These are phyloP conservation scores for Dissophora ornata DNA, from an alignment of 192 early-diverging fungal genomes.

Conservation along the genomic window DNA sequence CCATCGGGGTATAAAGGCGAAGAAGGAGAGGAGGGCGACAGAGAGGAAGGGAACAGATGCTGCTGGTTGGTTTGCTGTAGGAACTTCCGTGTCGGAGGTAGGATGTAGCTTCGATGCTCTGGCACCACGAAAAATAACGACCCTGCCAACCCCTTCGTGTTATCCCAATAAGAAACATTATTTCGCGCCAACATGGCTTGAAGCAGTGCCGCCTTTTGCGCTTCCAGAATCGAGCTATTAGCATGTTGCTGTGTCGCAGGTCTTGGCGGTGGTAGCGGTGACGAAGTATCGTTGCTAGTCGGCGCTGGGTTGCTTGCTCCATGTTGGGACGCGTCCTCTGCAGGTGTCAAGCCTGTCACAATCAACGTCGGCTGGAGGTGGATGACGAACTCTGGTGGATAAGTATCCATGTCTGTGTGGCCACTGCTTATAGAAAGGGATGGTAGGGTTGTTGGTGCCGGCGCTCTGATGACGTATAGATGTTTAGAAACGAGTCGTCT, in stretches of 20 bases:
- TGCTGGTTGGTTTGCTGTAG: constrained; percentile 38
- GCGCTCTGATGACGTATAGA: too few species aligned
- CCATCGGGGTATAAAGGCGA: constrained; percentile 89
- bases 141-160: constrained; percentile 32
- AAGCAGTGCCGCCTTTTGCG: constrained; percentile 42
- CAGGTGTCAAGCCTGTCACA: constrained; percentile 58
- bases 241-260: constrained; percentile 13
- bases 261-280: constrained; percentile 29
- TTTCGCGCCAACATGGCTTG: constrained; percentile 53
- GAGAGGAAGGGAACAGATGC: constrained; percentile 50
- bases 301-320: constrained; percentile 8
- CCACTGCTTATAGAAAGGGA: background rate
- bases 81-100: constrained; percentile 45
- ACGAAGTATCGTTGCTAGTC: constrained; percentile 6
- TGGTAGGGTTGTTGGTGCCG: too few species aligned
- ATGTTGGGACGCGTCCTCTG: constrained; percentile 42
- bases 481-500: too few species aligned
- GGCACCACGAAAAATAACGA: constrained; percentile 46
- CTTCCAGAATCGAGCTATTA: constrained; percentile 15
- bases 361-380: constrained; percentile 69
- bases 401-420: constrained; percentile 60
- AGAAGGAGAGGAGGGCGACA: constrained; percentile 74
- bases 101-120: constrained; percentile 36
- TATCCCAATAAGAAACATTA: constrained; percentile 39
- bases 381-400: constrained; percentile 66